Percentiles rank a stretch among this genome's conserved stretches.
Evolutionary conservation across 169 alveolate species (phyloP).

Genomic region (Plasmodium ovale): DNA sequence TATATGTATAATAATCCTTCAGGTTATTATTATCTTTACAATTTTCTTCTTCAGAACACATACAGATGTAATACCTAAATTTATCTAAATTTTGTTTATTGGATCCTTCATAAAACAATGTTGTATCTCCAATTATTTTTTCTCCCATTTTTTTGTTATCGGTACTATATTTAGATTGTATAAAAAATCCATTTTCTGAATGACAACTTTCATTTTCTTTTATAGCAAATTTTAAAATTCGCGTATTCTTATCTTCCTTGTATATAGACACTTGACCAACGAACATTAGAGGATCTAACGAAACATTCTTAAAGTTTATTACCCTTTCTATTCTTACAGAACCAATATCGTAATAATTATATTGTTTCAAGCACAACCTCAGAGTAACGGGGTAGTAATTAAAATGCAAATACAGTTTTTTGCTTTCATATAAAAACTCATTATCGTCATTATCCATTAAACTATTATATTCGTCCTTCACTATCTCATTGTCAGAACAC

Average conservation of each 20-base stretch:
- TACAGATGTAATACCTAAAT: slow-evolving; percentile 48
- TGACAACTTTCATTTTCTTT: slow-evolving; percentile 51
- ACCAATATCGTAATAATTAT: slow-evolving; percentile 47
- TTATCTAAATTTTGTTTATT: slow-evolving; percentile 18
- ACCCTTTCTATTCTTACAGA: slow-evolving; percentile 32
- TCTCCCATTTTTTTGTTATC: neutral
- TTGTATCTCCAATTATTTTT: slow-evolving; percentile 6
- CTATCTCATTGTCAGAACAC: slow-evolving; percentile 34
- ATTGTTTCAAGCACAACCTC: slow-evolving; percentile 57
- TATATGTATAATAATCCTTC: slow-evolving; percentile 18
- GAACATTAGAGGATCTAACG: slow-evolving; percentile 12
- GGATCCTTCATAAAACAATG: slow-evolving; percentile 16
- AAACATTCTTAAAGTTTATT: slow-evolving; percentile 13
- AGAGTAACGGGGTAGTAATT: slow-evolving; percentile 39
- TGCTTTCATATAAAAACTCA: slow-evolving; percentile 1
- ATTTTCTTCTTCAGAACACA: slow-evolving; percentile 51
- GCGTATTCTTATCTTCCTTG: slow-evolving; percentile 31
- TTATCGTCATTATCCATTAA: slow-evolving; percentile 31
- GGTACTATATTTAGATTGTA: slow-evolving; percentile 1
- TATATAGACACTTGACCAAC: slow-evolving; percentile 21
- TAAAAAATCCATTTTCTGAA: slow-evolving; percentile 35
- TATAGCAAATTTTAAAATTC: slow-evolving; percentile 54
- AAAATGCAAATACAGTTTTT: slow-evolving; percentile 19
- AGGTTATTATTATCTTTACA: slow-evolving; percentile 14
- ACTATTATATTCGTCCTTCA: slow-evolving; percentile 33